These are phyloP conservation scores for Metschnikowia hibisci DNA, from an alignment of 805 yeast species.

Conservation along the genomic window DNA sequence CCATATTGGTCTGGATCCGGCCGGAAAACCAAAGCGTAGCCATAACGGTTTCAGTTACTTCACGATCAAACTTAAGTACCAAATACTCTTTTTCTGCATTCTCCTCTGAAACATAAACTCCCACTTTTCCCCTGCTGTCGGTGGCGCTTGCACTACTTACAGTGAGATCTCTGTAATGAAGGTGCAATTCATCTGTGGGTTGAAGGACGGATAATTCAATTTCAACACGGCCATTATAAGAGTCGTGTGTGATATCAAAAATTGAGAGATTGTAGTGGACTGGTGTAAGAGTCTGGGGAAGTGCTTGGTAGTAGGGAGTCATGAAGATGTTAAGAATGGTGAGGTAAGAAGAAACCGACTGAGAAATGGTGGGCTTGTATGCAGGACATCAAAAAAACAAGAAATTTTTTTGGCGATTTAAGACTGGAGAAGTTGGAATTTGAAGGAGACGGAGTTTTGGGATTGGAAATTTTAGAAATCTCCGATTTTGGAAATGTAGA, in stretches of 20 bases:
- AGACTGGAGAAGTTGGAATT: too few relatives aligned
- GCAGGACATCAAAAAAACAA: background rate
- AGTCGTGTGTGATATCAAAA: constrained; percentile 45
- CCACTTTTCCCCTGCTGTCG: constrained; percentile 24
- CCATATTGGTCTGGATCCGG: constrained; percentile 51
- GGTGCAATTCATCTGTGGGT: constrained; percentile 41
- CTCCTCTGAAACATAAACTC: constrained; percentile 23
- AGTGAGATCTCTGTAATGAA: constrained; percentile 46
- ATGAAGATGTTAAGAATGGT: background rate
- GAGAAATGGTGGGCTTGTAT: background rate
- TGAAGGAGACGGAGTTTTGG: too few relatives aligned
- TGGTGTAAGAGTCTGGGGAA: constrained; percentile 69
- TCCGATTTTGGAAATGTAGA: too few relatives aligned
- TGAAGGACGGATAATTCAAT: constrained; percentile 45
- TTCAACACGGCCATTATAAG: constrained; percentile 45
- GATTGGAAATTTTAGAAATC: too few relatives aligned
- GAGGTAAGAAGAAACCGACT: background rate
- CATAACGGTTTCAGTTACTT: constrained; percentile 20
- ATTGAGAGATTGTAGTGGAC: constrained; percentile 61
- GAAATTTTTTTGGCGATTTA: too few relatives aligned
- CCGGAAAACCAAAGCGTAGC: constrained; percentile 39
- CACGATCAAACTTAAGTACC: constrained; percentile 51
- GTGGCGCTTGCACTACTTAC: constrained; percentile 22
- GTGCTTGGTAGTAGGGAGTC: constrained; percentile 40
- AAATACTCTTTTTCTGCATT: constrained; percentile 61